Conservation (phyloP, 768 basidiomycete species). For the Amanita thiersii region DNA sequence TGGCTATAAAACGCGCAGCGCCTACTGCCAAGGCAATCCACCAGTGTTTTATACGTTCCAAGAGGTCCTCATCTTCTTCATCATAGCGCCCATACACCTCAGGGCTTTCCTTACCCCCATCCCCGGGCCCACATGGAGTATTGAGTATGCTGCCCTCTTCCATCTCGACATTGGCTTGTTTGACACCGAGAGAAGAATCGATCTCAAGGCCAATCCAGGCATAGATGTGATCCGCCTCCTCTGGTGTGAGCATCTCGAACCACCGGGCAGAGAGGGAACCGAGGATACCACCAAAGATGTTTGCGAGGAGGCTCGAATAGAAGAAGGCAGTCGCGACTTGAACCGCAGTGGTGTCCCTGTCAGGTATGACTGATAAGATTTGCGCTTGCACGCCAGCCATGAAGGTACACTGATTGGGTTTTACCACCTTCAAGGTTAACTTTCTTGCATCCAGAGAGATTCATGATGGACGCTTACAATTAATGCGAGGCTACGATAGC, state of each 20-base stretch:
- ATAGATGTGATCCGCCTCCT: conserved; percentile 3
- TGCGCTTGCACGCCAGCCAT: conserved; percentile 7
- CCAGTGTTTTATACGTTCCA: background rate
- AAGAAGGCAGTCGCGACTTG: conserved; percentile 5
- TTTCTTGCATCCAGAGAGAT: background rate
- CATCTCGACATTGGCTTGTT: background rate
- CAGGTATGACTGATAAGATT: background rate
- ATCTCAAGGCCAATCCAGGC: conserved; percentile 3
- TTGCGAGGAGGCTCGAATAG: conserved; percentile 3
- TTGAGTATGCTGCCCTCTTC: no score
- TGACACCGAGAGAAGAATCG: background rate
- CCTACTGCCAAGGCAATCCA: background rate
- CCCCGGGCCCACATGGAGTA: no score
- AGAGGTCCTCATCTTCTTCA: no score
- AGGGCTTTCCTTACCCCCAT: no score
- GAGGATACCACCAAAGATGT: background rate
- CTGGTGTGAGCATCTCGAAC: conserved; percentile 5
- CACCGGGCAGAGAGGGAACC: background rate
- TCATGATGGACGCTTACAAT: background rate
- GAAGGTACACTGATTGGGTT: conserved; percentile 1
- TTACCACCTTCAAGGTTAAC: background rate
- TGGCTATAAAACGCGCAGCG: background rate
- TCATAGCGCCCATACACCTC: no score
- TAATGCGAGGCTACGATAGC: background rate
- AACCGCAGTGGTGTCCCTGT: background rate